Percentiles rank a stretch among this genome's conserved stretches.
These are phyloP conservation scores for Monosporascus sp. DNA, from an alignment of 2,329 filamentous ascomycete genomes.

Conservation along the genomic window DNA sequence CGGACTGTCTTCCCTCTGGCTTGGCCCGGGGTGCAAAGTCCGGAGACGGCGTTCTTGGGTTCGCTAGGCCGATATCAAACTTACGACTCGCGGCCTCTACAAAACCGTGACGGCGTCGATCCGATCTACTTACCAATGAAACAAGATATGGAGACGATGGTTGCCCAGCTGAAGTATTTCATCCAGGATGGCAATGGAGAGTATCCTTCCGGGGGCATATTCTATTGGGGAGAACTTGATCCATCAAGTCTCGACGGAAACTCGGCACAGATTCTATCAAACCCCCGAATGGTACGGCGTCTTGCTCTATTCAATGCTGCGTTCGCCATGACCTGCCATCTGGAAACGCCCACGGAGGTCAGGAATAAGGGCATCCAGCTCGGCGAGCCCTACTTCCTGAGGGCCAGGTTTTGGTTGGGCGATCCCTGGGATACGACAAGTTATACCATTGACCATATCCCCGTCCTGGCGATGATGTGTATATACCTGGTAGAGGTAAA, in stretches of 20 bases:
- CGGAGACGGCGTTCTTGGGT: conserved; percentile 30
- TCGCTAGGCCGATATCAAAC: conserved; percentile 42
- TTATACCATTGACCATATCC: conserved; percentile 37
- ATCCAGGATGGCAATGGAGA: conserved; percentile 39
- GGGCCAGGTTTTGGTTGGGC: conserved; percentile 37
- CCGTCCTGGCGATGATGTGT: conserved; percentile 40
- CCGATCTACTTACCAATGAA: conserved; percentile 33
- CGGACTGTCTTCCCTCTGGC: conserved; percentile 31
- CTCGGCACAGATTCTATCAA: neutral
- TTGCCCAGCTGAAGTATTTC: conserved; percentile 35
- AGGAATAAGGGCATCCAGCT: conserved; percentile 23
- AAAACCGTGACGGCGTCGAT: conserved; percentile 28
- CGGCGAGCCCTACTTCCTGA: conserved; percentile 40
- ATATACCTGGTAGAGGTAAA: conserved; percentile 45
- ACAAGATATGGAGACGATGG: conserved; percentile 31
- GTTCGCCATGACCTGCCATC: conserved; percentile 34
- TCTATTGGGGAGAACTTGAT: conserved; percentile 40
- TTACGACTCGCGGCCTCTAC: conserved; percentile 37
- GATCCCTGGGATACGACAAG: conserved; percentile 41
- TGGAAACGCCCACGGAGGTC: conserved; percentile 25
- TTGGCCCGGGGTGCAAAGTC: conserved; percentile 12
- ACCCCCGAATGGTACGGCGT: conserved; percentile 24
- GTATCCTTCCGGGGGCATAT: conserved; percentile 40
- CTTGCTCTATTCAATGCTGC: conserved; percentile 41
- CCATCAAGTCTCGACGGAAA: conserved; percentile 16